These are phyloP conservation scores for Erythrophleum ivorense DNA, from an alignment of 331 rosid species.

Conservation along the genomic window DNA sequence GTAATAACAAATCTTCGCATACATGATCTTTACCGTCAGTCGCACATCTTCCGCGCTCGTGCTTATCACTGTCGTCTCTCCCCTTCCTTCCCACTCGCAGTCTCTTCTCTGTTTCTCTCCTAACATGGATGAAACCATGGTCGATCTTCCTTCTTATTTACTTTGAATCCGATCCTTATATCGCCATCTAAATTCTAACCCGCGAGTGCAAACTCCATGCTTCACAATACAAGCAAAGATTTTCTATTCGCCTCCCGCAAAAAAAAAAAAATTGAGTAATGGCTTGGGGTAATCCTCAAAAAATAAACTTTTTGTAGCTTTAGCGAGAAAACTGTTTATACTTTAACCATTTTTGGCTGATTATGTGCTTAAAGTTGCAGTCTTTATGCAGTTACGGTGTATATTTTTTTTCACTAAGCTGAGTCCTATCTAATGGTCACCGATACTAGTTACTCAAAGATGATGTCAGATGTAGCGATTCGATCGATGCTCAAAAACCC, in stretches of 20 bases:
- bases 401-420: neutral
- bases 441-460: conserved; percentile 64
- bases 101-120: conserved; percentile 46
- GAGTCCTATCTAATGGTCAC: conserved; percentile 55
- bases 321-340: conserved; percentile 33
- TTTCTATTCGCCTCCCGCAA: neutral
- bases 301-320: conserved; percentile 5
- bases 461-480: conserved; percentile 79
- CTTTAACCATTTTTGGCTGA: conserved; percentile 41
- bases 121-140: conserved; percentile 55
- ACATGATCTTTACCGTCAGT: conserved; percentile 51
- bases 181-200: conserved; percentile 32
- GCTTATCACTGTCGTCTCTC: conserved; percentile 63
- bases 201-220: conserved; percentile 20
- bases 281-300: conserved; percentile 34
- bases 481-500: conserved; percentile 66
- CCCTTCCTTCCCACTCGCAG: conserved; percentile 50
- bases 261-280: conserved; percentile 10
- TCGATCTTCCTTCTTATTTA: conserved; percentile 46
- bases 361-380: conserved; percentile 48
- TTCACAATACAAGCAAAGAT: conserved; percentile 31
- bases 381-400: conserved; percentile 40
- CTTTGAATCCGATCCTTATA: conserved; percentile 45
- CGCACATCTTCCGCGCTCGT: conserved; percentile 44
- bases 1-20: conserved; percentile 47